Conservation (phyloP, 2,329 filamentous ascomycete species). For the Botrytis pseudocinerea region DNA sequence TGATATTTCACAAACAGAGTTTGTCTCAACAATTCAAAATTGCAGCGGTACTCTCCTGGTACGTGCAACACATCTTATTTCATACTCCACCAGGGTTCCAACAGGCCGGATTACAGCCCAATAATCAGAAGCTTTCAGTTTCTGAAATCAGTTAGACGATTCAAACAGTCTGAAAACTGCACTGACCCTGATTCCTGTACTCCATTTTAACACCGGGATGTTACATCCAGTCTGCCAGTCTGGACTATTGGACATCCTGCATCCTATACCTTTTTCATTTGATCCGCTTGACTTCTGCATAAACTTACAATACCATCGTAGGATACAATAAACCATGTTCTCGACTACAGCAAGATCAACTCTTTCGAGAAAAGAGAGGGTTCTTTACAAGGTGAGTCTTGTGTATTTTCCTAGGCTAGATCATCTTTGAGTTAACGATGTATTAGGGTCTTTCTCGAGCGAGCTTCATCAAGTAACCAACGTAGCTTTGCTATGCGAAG, state of each 20-base stretch:
- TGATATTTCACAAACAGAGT: conserved; percentile 22
- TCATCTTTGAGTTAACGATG: not conserved
- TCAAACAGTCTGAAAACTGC: not conserved
- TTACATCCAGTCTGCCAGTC: not conserved
- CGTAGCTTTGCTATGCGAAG: conserved; percentile 38
- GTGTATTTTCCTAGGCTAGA: too few species aligned
- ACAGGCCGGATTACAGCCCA: not conserved
- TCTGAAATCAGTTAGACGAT: not conserved
- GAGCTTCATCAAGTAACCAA: conserved; percentile 36
- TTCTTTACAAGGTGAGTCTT: conserved; percentile 28
- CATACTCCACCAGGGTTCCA: not conserved
- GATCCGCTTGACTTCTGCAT: not conserved
- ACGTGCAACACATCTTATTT: not conserved
- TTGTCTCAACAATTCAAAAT: conserved; percentile 46
- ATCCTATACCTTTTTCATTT: not conserved
- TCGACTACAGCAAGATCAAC: conserved; percentile 57
- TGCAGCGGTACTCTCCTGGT: conserved; percentile 52
- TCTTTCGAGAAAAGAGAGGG: conserved; percentile 37
- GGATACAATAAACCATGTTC: conserved; percentile 55
- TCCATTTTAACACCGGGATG: not conserved
- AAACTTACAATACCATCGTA: conserved; percentile 6
- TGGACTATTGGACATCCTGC: not conserved
- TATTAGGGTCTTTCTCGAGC: conserved; percentile 33
- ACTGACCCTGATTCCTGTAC: too few species aligned
- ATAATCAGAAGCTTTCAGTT: not conserved